Percentiles rank a stretch among this genome's conserved stretches.
These are phyloP conservation scores for Casuarina glauca DNA, from an alignment of 306 rosid species.

Conservation along the genomic window DNA sequence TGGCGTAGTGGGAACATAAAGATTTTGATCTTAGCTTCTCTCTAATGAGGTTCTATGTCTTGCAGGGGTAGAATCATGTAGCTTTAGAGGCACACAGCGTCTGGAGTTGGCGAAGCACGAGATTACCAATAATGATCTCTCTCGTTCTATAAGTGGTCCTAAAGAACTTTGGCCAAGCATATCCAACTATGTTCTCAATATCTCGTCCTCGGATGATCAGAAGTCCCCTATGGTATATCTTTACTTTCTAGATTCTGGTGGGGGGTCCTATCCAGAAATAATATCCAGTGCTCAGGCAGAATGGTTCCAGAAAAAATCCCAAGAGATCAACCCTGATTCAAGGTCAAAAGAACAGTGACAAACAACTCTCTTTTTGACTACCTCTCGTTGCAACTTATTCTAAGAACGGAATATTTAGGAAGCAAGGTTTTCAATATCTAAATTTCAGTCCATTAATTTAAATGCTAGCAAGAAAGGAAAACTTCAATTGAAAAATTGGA, in stretches of 20 bases:
- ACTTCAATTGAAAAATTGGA: background rate
- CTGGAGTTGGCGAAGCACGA: conserved; percentile 62
- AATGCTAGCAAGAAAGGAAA: background rate
- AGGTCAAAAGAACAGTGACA: conserved; percentile 44
- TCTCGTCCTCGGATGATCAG: conserved; percentile 47
- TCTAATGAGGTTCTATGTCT: background rate
- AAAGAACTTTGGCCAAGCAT: conserved; percentile 79
- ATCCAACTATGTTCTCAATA: conserved; percentile 66
- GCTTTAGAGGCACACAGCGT: conserved; percentile 68
- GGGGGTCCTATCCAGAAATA: conserved; percentile 82
- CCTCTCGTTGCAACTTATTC: background rate
- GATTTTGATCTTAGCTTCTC: background rate
- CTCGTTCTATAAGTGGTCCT: conserved; percentile 64
- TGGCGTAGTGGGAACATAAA: background rate
- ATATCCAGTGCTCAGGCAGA: conserved; percentile 65
- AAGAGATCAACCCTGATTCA: conserved; percentile 56
- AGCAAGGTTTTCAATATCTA: background rate
- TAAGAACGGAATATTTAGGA: background rate
- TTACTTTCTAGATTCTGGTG: conserved; percentile 89
- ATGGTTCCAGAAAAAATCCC: conserved; percentile 60
- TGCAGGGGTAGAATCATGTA: conserved; percentile 56
- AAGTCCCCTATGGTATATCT: conserved; percentile 56
- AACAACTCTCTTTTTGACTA: background rate
- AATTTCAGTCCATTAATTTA: background rate
- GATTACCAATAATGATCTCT: conserved; percentile 35